Evolutionary conservation across 1,284 basidiomycete genomes (phyloP), one percentile per base, ranked within the genome.

Genomic region (Neolentinus lepideus): DNA sequence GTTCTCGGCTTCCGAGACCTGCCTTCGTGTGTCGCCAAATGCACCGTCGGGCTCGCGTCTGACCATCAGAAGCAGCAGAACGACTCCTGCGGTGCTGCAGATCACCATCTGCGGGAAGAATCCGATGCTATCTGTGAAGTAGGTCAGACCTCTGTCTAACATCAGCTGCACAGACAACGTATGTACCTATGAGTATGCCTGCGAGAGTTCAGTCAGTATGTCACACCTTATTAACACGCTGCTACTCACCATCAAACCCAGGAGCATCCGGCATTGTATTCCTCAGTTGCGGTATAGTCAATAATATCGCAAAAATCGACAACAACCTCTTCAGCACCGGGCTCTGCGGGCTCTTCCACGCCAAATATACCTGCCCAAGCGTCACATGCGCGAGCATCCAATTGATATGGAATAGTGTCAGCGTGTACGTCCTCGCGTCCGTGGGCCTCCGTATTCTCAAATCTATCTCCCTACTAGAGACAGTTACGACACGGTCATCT

Each of bases 31-130:
- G 47, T 8, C 9, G 25, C 27, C n/a, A 25, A 21, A 25, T 8
- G 14, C 25, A 11, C 21, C 21, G 4, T 50, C 24, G 14, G 22
- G 63, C 63, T 81, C 79, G 25, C 71, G 71, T 38, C 71, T 68
- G 19, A 73, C 71, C 25, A 76, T 61, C n/a, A 75, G 69, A 36
- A 76, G 63, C 38, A 81, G 67, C 2, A 81, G 66, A 16, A 67
- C 58, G 31, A 78, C 65, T 16, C 71, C 68, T 6, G 73, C 75
- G 1, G 73, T 63, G 9, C 73, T 71, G 22, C 70, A 65, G 27
- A 79, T 65, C n/a, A 79, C 66, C 76, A 81, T 80, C 61, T 83
- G 80, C 8, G 79, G 78, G 64, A 83, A 81, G 63, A 74, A 79
- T 2, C 79, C 80, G 47, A 83, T 80, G 54, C 69, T 71, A 62